These are phyloP conservation scores for Phytophthora citrophthora DNA, from an alignment of 352 stramenopile species.

Conservation along the genomic window DNA sequence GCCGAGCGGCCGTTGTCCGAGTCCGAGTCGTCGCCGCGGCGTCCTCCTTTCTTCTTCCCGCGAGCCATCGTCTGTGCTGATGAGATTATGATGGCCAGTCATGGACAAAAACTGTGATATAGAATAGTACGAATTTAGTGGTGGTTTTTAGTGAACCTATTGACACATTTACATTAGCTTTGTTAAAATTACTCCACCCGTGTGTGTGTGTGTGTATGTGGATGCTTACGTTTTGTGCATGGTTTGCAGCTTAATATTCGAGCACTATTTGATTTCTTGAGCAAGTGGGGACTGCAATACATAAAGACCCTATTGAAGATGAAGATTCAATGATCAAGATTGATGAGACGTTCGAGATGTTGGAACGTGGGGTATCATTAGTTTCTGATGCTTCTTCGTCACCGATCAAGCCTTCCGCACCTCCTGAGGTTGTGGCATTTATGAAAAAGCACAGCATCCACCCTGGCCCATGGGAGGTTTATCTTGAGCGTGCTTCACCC, in stretches of 20 bases:
- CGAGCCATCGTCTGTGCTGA: slow-evolving; percentile 52
- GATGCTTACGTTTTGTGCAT: slow-evolving; percentile 7
- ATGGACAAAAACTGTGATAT: slow-evolving; percentile 19
- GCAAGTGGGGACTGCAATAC: slow-evolving; percentile 82
- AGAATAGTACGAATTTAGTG: slow-evolving; percentile 11
- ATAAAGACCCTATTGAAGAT: slow-evolving; percentile 42
- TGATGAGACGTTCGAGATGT: slow-evolving; percentile 68
- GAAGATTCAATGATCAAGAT: slow-evolving; percentile 58
- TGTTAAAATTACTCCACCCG: no score
- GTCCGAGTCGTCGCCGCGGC: slow-evolving; percentile 74
- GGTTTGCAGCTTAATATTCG: slow-evolving; percentile 62
- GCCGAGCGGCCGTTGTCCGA: slow-evolving; percentile 59
- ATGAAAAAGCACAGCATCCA: slow-evolving; percentile 85
- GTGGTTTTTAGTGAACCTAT: background rate
- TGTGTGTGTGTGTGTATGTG: no score
- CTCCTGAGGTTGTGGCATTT: slow-evolving; percentile 71
- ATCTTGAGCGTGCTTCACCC: slow-evolving; percentile 62
- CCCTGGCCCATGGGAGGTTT: slow-evolving; percentile 81
- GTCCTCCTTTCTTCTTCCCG: slow-evolving; percentile 81
- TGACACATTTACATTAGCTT: no score
- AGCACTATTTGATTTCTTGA: slow-evolving; percentile 84
- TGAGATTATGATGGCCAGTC: slow-evolving; percentile 7
- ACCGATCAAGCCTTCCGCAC: slow-evolving; percentile 66
- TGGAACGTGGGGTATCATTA: slow-evolving; percentile 59
- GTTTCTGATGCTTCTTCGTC: slow-evolving; percentile 74